Conservation (phyloP, 148 eudicot species). For the Heliamphora exappendiculata region DNA sequence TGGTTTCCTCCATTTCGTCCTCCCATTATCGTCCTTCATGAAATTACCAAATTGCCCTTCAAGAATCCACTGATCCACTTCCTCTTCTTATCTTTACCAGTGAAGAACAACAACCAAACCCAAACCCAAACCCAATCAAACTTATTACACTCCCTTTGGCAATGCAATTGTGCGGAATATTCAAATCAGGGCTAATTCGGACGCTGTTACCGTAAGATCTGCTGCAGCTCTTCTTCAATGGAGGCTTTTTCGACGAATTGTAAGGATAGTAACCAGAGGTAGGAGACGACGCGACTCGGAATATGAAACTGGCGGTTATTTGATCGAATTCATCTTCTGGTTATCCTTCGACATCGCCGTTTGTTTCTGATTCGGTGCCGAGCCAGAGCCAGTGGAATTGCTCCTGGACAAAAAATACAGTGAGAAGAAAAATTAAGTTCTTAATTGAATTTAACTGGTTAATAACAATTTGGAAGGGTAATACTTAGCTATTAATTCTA, state of each 20-base stretch:
- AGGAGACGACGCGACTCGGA: constrained; percentile 14
- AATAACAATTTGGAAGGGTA: no score
- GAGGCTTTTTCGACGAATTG: constrained; percentile 26
- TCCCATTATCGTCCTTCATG: no score
- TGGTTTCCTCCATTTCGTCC: no score
- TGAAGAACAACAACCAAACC: constrained; percentile 71
- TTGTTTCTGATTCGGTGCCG: constrained; percentile 41
- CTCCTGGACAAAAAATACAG: constrained; percentile 51
- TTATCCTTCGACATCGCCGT: constrained; percentile 5
- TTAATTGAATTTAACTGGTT: no score
- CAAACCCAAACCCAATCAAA: constrained; percentile 64
- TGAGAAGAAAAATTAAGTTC: no score
- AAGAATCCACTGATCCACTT: no score
- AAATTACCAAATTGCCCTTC: no score
- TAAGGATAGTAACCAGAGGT: constrained; percentile 1
- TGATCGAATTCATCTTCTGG: constrained; percentile 30
- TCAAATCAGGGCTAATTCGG: constrained; percentile 50
- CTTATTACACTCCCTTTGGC: constrained; percentile 49
- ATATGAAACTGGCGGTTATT: constrained; percentile 15
- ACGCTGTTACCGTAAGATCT: constrained; percentile 29
- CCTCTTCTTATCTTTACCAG: constrained; percentile 49
- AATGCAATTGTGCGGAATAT: constrained; percentile 48
- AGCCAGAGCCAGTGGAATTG: constrained; percentile 82
- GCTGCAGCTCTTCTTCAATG: constrained; percentile 26
- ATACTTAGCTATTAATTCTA: no score